Base-by-base conservation (phyloP, 1,139 yeast species). In the Nematodospora anomalae region DNA sequence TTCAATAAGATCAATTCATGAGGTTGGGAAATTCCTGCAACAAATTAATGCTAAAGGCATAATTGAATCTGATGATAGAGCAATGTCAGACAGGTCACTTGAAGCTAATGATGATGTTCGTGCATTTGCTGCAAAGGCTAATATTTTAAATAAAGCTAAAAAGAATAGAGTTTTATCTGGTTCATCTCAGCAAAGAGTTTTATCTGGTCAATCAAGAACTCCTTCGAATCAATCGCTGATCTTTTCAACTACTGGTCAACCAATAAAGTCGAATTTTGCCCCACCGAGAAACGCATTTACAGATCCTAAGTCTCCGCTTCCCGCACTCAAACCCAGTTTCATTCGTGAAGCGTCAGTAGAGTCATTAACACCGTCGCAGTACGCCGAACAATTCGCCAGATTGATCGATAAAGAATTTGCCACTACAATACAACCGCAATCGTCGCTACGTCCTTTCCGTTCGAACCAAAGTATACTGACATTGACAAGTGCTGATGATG, bases 311-410 rank as follows among this genome's bases (percentile, higher is more conserved):
- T 5, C 25, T 23, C 25, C 25, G 12, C 5, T 9, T 9, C 25
- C 10, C 4, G 5, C 25, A 6, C 5, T 6, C 10, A 26, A 12
- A 11, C 14, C 26, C 5, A 13, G 8, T 16, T 16, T 42, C 2
- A 22, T 32, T 5, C 34, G 47, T 22, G 58, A 60, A 8, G 51
- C 42, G 7, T 57, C 65, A 2, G 32, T 45, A 6, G 58, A 51
- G 28, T 65, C 71, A 2, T 47, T 64, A 18, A 51, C 60, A 2
- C 59, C 71, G 4, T 51, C 64, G 3, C 58, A 61, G 37, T 49
- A 56, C 21, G 60, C 64, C 13, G 52, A 51, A 6, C 62, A 59
- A 24, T 67, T 69, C 38, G 52, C 58, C 13, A 52, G 49, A 30
- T 60, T 57, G 16, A 60, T 69, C 7, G 62, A 58, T 36, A 32